A percentile compares a stretch with the other conserved stretches of the same genome.
These are phyloP conservation scores for Hericium alpestre DNA, from an alignment of 768 basidiomycete genomes.

Conservation along the genomic window DNA sequence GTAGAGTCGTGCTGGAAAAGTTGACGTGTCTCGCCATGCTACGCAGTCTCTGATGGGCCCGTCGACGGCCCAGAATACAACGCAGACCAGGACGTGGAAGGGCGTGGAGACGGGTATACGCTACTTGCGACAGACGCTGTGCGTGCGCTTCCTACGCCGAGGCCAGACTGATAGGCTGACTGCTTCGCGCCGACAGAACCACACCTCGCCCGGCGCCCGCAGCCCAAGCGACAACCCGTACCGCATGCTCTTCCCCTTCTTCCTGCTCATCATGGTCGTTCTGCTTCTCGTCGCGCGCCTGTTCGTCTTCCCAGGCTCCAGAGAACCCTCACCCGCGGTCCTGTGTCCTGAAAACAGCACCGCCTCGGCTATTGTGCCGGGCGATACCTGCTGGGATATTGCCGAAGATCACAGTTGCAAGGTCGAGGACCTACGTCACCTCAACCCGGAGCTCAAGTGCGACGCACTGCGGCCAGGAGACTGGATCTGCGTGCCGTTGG, in stretches of 20 bases:
- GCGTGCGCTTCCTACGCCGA: neutral
- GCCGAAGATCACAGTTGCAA: conserved; percentile 9
- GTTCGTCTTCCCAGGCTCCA: conserved; percentile 5
- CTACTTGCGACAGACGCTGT: conserved; percentile 7
- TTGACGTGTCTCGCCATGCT: neutral
- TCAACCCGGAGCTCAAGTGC: conserved; percentile 6
- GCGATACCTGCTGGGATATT: conserved; percentile 15
- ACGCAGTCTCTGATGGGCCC: neutral
- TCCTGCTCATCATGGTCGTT: conserved; percentile 12
- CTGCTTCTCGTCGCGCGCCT: conserved; percentile 13
- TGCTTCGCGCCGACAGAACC: neutral
- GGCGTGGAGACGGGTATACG: conserved; percentile 4
- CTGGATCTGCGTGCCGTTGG: conserved; percentile 10
- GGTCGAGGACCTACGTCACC: conserved; percentile 7
- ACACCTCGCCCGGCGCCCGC: neutral
- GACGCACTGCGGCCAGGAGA: conserved; percentile 12
- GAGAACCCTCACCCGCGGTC: conserved; percentile 1
- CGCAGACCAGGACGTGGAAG: conserved; percentile 10
- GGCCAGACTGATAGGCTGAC: neutral
- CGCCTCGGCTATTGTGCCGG: conserved; percentile 9
- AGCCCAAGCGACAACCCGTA: conserved; percentile 7
- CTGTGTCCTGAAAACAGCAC: conserved; percentile 10
- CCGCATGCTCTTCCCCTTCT: conserved; percentile 14
- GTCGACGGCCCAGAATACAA: neutral
- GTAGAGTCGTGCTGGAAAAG: neutral